Evolutionary conservation across 768 basidiomycete species (phyloP).

Genomic region (Kwoniella mangroviensis): DNA sequence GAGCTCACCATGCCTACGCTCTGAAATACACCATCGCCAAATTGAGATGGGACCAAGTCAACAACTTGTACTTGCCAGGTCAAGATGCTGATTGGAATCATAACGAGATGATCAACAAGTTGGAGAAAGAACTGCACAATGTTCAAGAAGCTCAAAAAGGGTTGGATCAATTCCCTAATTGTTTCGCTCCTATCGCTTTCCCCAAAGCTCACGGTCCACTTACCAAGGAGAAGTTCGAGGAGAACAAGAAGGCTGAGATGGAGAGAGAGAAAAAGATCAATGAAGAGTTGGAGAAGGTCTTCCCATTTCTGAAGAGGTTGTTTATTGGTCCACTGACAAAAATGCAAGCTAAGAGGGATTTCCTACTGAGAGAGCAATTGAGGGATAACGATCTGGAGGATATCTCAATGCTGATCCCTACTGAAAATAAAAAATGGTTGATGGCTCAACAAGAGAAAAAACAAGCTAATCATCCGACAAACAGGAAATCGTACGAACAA

Average conservation of each 20-base stretch:
- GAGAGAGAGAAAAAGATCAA: slow-evolving; percentile 30
- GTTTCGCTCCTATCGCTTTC: slow-evolving; percentile 32
- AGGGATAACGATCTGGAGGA: slow-evolving; percentile 41
- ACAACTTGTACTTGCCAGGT: slow-evolving; percentile 39
- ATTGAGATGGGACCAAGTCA: slow-evolving; percentile 44
- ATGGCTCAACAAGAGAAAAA: slow-evolving; percentile 10
- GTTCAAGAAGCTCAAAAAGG: slow-evolving; percentile 41
- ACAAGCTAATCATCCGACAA: neutral
- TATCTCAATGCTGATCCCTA: slow-evolving; percentile 33
- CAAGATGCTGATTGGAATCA: slow-evolving; percentile 45
- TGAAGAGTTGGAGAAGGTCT: slow-evolving; percentile 34
- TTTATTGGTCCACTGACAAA: slow-evolving; percentile 51
- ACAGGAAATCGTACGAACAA: slow-evolving; percentile 36
- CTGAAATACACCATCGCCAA: slow-evolving; percentile 44
- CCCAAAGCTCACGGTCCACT: slow-evolving; percentile 43
- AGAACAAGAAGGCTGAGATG: slow-evolving; percentile 24
- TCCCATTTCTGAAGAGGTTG: slow-evolving; percentile 44
- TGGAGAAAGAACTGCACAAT: slow-evolving; percentile 42
- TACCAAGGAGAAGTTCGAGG: slow-evolving; percentile 38
- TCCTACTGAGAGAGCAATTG: slow-evolving; percentile 33
- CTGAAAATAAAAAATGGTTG: slow-evolving; percentile 29
- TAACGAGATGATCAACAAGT: slow-evolving; percentile 36
- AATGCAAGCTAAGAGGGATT: slow-evolving; percentile 40
- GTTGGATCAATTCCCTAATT: slow-evolving; percentile 40
- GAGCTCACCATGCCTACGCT: slow-evolving; percentile 38